phyloP scores from a whole-genome alignment of 176 grass and related monocot genomes.

The Dactylis glomerata region DNA sequence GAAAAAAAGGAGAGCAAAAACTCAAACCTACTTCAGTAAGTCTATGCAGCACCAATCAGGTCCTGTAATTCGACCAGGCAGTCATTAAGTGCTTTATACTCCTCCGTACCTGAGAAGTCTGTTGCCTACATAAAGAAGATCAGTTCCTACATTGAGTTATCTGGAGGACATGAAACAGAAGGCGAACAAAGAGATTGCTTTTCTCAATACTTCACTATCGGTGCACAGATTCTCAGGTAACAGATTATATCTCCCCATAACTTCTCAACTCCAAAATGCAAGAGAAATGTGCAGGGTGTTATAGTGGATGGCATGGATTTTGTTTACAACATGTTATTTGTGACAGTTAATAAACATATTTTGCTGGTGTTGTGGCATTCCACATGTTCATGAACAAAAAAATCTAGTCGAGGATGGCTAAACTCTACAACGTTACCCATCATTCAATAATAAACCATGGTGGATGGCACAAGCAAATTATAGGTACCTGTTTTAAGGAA shows the following conservation, averaged over 20 bases:
- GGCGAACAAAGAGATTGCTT: not conserved
- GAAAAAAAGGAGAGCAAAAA: not conserved
- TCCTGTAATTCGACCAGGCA: constrained; percentile 65
- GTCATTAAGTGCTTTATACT: constrained; percentile 54
- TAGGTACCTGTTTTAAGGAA: constrained; percentile 72
- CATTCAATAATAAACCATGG: not conserved
- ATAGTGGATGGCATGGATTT: not conserved
- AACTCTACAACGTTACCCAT: not conserved
- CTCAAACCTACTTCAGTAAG: not conserved
- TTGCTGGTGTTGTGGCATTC: not conserved
- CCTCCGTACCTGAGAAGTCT: constrained; percentile 55
- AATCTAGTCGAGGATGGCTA: not conserved
- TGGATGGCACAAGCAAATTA: not conserved
- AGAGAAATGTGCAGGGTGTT: not conserved
- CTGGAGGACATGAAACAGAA: not conserved
- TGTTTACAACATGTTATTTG: not conserved
- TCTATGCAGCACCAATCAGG: constrained; percentile 39
- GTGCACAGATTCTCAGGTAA: not conserved
- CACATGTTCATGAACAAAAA: not conserved
- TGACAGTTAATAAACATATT: not conserved
- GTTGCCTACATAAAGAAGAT: constrained; percentile 44
- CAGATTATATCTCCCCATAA: not conserved
- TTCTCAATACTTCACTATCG: not conserved
- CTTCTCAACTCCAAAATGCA: not conserved
- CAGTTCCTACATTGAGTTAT: constrained; percentile 13